Evolutionary conservation across 192 early-diverging fungal genomes (phyloP), one percentile per base, ranked within the genome.

Genomic region (Borealophlyctis nickersoniae): DNA sequence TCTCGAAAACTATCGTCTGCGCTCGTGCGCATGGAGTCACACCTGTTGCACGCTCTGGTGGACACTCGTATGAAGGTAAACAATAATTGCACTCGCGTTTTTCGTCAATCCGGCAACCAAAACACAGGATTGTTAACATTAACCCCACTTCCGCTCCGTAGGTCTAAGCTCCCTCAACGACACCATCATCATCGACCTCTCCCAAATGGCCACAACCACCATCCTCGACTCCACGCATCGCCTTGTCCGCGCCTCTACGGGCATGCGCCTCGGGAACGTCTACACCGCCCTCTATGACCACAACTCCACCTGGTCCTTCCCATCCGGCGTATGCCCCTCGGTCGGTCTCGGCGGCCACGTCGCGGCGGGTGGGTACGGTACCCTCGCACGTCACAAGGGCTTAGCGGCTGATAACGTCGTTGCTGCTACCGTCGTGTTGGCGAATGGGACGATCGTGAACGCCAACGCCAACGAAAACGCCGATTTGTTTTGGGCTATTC

Each of bases 1-100:
- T 63, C 16, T 35, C 28, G 3, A 22, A 54, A 3, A 22, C 51
- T 7, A 52, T 63, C 16, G 54, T 53, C 13, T 63, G 62, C 28
- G 62, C 62, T 5, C 2, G 32, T 29, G 3, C 4, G 2, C 13
- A 33, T 9, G 30, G 7, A 4, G 35, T 54, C 2, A 49, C 35
- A 24, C 62, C 62, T 24, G 52, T 53, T 3, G 51, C 52, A 7
- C 60, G 83, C 16, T 73, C 72, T 2, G 83, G 83, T 35, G 83
- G 82, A 9, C 82, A 86, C 56, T 82, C 80, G 19, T 86, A 81
- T 66, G 84, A 86, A 70, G 76, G n/a, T n/a, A n/a, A n/a, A n/a
- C n/a, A n/a, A n/a, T n/a, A n/a, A n/a, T n/a, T n/a, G n/a, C n/a
- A n/a, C n/a, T n/a, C n/a, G n/a, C n/a, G n/a, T n/a, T n/a, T n/a